Conservation (phyloP, 371 early-diverging fungal species). For the Massospora cicadina region DNA sequence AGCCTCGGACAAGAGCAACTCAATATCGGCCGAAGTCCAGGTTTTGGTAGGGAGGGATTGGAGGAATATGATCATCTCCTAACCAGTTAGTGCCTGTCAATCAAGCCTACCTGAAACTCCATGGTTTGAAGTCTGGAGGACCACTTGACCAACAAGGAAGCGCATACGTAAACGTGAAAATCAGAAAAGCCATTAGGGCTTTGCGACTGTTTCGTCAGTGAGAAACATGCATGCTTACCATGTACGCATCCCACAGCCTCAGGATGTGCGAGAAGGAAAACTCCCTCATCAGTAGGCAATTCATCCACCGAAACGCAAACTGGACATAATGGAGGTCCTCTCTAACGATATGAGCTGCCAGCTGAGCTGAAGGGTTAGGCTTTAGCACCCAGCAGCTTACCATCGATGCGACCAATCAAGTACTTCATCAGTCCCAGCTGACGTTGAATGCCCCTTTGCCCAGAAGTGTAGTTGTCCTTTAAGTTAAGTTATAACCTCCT, state of each 20-base stretch:
- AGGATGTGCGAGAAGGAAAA: slow-evolving; percentile 64
- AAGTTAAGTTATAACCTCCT: slow-evolving; percentile 5
- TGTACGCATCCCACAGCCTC: slow-evolving; percentile 97
- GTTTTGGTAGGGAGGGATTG: slow-evolving; percentile 74
- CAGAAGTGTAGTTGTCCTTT: slow-evolving; percentile 68
- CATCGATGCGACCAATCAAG: slow-evolving; percentile 78
- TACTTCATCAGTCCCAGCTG: slow-evolving; percentile 76
- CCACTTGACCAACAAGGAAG: slow-evolving; percentile 89
- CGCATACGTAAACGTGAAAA: slow-evolving; percentile 94
- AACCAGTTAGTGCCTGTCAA: not conserved
- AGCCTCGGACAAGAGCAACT: slow-evolving; percentile 81
- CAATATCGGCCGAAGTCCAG: slow-evolving; percentile 85
- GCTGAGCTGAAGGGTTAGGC: slow-evolving; percentile 27
- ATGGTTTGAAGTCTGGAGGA: slow-evolving; percentile 57
- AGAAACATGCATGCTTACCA: slow-evolving; percentile 24
- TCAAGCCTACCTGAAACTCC: slow-evolving; percentile 58
- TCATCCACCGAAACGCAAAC: slow-evolving; percentile 99
- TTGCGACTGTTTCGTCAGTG: slow-evolving; percentile 36
- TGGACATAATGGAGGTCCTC: slow-evolving; percentile 93
- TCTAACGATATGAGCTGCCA: slow-evolving; percentile 59
- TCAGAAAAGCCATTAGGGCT: slow-evolving; percentile 79
- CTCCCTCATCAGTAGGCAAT: slow-evolving; percentile 95
- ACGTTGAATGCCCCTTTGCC: slow-evolving; percentile 90
- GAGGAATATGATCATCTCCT: slow-evolving; percentile 83
- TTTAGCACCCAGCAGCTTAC: slow-evolving; percentile 18